Evolutionary conservation across 1,284 basidiomycete species (phyloP).

Genomic region (Puccinia hordei): DNA sequence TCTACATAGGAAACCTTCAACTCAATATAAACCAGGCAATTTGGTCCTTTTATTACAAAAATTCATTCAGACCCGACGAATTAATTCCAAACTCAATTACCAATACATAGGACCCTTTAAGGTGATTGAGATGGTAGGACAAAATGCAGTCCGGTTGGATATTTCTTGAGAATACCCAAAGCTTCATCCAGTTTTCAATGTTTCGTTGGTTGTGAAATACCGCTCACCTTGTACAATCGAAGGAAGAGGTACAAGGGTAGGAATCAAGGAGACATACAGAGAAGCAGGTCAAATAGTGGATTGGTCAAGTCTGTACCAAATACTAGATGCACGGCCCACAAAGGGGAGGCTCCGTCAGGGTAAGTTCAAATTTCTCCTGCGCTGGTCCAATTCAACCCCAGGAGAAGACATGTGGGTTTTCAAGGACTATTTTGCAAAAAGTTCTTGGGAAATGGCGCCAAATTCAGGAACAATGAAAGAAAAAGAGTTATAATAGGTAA

Average conservation of each 20-base stretch:
- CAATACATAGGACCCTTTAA: slow-evolving; percentile 8
- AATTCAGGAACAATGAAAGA: too few relatives aligned
- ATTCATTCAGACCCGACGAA: background rate
- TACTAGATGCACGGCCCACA: background rate
- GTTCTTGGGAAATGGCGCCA: too few relatives aligned
- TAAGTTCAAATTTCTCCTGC: background rate
- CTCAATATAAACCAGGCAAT: background rate
- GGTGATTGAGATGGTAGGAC: background rate
- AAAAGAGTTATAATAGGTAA: too few relatives aligned
- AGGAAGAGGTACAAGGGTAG: background rate
- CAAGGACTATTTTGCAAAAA: background rate
- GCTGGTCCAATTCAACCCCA: background rate
- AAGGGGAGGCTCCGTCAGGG: background rate
- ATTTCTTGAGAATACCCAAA: slow-evolving; percentile 10
- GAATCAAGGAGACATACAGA: background rate
- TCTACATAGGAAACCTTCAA: too few relatives aligned
- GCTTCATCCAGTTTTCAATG: slow-evolving; percentile 9
- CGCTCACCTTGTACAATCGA: background rate
- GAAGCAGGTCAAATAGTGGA: background rate
- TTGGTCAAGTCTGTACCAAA: background rate
- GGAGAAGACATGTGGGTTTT: slow-evolving; percentile 8
- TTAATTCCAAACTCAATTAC: slow-evolving; percentile 2
- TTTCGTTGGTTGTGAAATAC: background rate
- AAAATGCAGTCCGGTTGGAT: slow-evolving; percentile 3
- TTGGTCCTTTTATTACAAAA: background rate